Evolutionary conservation across 2,329 filamentous ascomycete species (phyloP), one percentile per base, ranked within the genome.

Genomic region (Botryotinia calthae): DNA sequence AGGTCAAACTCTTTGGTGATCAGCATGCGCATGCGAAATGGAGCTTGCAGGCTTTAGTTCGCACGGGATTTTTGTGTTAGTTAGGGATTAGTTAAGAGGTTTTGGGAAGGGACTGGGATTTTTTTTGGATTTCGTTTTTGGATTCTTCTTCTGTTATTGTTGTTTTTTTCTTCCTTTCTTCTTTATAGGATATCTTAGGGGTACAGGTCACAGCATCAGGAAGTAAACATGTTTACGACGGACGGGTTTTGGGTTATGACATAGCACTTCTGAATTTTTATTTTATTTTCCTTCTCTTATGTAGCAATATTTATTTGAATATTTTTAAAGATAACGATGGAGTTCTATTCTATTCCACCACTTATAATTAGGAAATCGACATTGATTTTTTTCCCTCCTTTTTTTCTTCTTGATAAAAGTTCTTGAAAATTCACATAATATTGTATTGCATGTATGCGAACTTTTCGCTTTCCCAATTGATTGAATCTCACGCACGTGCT

Each of bases 41-140:
- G 70, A 72, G 70, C 25, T 61, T 72, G 63, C 31, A 18, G 70
- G 63, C 70, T 18, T 48, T 72, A 25, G 25, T n/a, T 40, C 34
- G 63, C 28, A 59, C 42, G 51, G 70, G 70, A 4, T 28, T 16
- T 18, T 48, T 20, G 28, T 72, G 70, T 72, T 72, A 59, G 44
- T 37, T 37, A 14, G 25, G 25, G 44, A 22, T 18, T 31, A 1
- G 7, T 9, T 16, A n/a, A 2, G 16, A n/a, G 0, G 22, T 28
- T 34, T n/a, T 18, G 42, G 20, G 25, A 59, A 12, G 51, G n/a
- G 14, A 7, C 18, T 31, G 5, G 20, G 28, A 37, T 0, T n/a
- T 37, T 37, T 48, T 3, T 18, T 9, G 58, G 20, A 4, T 10
- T 62, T 42, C 12, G 28, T 56, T 28, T 31, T 16, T 54, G 12